Percentiles rank a stretch among this genome's conserved stretches.
These are phyloP conservation scores for Boletus pseudopeckii DNA, from an alignment of 768 basidiomycete species.

Conservation along the genomic window DNA sequence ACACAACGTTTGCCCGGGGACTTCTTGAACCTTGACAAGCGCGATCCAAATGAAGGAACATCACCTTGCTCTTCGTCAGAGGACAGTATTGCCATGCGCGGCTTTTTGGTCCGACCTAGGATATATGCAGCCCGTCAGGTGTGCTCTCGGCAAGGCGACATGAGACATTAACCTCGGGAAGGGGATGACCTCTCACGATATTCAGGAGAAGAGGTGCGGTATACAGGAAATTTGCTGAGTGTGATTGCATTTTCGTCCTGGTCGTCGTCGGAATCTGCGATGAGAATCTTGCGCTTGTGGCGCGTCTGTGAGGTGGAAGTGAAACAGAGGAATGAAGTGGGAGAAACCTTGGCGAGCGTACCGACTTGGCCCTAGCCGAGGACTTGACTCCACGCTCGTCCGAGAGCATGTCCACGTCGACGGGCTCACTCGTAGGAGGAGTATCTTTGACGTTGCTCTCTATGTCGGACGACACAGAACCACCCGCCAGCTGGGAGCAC, in stretches of 20 bases:
- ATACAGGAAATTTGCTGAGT: conserved; percentile 11
- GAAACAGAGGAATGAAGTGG: not conserved
- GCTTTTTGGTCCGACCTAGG: conserved; percentile 55
- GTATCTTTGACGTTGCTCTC: conserved; percentile 50
- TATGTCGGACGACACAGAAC: conserved; percentile 45
- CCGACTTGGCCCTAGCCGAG: conserved; percentile 30
- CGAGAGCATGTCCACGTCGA: conserved; percentile 72
- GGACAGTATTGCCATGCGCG: conserved; percentile 47
- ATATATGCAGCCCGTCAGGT: conserved; percentile 7
- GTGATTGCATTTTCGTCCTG: conserved; percentile 8
- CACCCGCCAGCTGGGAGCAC: conserved; percentile 40
- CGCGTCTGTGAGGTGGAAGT: conserved; percentile 29
- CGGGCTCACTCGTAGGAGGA: conserved; percentile 74
- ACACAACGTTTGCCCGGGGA: conserved; percentile 54
- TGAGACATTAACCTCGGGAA: conserved; percentile 21
- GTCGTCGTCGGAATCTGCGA: conserved; percentile 75
- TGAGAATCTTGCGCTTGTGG: conserved; percentile 64
- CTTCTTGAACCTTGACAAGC: conserved; percentile 64
- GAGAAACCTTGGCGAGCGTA: conserved; percentile 21
- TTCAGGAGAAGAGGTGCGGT: conserved; percentile 28
- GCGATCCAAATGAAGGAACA: conserved; percentile 50
- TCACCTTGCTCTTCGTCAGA: conserved; percentile 49
- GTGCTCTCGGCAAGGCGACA: not conserved
- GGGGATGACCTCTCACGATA: conserved; percentile 27
- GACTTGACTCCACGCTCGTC: conserved; percentile 43